Evolutionary conservation across 768 basidiomycete genomes (phyloP).

Genomic region (Panus rudis): DNA sequence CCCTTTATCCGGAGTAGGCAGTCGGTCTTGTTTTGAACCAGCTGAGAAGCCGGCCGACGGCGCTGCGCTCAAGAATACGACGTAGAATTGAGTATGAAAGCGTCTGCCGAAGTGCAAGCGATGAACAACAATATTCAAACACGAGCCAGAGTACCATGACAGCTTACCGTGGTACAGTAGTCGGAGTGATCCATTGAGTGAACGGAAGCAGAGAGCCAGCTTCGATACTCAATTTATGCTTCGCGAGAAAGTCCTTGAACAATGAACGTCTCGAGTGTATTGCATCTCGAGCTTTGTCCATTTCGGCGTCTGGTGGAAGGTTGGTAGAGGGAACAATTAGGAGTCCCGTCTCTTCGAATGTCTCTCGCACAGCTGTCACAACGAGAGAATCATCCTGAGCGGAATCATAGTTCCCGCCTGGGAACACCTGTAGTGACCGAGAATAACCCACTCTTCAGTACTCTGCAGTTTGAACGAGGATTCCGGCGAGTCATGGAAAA

Average conservation of each 20-base stretch:
- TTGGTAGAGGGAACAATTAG: constrained; percentile 42
- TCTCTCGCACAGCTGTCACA: constrained; percentile 67
- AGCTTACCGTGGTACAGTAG: constrained; percentile 41
- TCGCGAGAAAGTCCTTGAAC: constrained; percentile 48
- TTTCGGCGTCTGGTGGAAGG: constrained; percentile 23
- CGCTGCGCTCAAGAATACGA: constrained; percentile 47
- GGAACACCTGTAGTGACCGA: constrained; percentile 54
- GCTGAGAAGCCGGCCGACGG: constrained; percentile 42
- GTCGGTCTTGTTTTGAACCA: constrained; percentile 46
- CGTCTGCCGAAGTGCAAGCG: constrained; percentile 51
- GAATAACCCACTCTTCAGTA: neutral
- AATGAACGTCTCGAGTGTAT: constrained; percentile 45
- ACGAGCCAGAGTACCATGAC: neutral
- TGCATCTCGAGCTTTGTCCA: constrained; percentile 48
- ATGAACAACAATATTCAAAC: too few species aligned
- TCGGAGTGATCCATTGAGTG: constrained; percentile 72
- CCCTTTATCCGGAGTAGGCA: constrained; percentile 64
- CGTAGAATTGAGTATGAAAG: constrained; percentile 66
- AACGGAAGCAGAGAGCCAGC: constrained; percentile 51
- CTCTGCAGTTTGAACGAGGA: neutral
- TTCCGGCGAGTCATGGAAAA: neutral
- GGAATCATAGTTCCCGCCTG: constrained; percentile 63
- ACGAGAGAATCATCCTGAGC: constrained; percentile 49
- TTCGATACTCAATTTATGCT: constrained; percentile 39
- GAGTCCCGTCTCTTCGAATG: constrained; percentile 71